A percentile compares a stretch with the other conserved stretches of the same genome.
These are phyloP conservation scores for Capronia americana DNA, from an alignment of 2,329 filamentous ascomycete species.

Conservation along the genomic window DNA sequence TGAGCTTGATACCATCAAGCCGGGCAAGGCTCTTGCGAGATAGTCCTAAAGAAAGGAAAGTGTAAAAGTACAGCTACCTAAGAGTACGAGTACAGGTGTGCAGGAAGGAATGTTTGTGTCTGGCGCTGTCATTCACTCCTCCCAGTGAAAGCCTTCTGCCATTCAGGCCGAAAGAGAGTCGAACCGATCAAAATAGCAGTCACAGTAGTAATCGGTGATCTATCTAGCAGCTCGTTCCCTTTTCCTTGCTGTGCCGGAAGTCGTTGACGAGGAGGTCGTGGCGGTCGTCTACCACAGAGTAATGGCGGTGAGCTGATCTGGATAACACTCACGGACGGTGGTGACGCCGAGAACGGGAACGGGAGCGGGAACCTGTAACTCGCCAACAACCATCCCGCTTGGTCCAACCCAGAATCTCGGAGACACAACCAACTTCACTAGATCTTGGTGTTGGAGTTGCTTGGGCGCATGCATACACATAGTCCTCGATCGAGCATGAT, in stretches of 20 bases:
- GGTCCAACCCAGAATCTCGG: constrained; percentile 4
- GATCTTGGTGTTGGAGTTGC: neutral
- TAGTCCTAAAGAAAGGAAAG: neutral
- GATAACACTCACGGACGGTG: neutral
- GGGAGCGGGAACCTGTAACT: constrained; percentile 8
- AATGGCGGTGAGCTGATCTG: neutral
- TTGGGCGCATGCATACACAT: neutral
- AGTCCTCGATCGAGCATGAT: neutral
- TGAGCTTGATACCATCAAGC: neutral
- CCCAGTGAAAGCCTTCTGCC: neutral
- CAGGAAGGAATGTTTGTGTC: neutral
- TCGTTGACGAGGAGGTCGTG: too few relatives aligned
- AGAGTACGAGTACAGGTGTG: neutral
- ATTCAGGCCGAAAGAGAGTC: neutral
- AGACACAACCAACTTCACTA: constrained; percentile 7
- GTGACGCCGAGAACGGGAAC: neutral
- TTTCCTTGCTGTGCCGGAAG: too few relatives aligned
- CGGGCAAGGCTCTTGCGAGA: neutral
- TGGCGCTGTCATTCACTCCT: too few relatives aligned
- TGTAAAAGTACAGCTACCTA: neutral
- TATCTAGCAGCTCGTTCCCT: neutral
- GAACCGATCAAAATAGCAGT: neutral
- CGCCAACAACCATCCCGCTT: constrained; percentile 14
- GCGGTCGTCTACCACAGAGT: too few relatives aligned
- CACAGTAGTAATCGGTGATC: neutral